A percentile compares a stretch with the other conserved stretches of the same genome.
Conservation (phyloP, 1,284 basidiomycete genomes). For the Polyporus tsugae region DNA sequence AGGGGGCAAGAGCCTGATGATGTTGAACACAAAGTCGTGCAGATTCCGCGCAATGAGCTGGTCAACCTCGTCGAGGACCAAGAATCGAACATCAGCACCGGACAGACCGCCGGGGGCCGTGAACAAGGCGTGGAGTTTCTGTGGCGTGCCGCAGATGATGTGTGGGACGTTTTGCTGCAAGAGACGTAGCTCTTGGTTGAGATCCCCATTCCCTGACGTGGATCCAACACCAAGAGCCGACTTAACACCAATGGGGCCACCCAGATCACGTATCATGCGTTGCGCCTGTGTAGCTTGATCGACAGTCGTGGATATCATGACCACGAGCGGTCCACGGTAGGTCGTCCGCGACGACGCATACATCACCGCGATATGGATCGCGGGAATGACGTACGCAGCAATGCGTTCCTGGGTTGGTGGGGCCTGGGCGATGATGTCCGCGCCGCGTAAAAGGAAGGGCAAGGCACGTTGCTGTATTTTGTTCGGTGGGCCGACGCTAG, state of each 20-base stretch:
- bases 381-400: conserved; percentile 95
- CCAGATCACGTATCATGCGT: conserved; percentile 95
- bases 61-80: conserved; percentile 97
- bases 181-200: conserved; percentile 81
- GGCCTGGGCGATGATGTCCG: conserved; percentile 98
- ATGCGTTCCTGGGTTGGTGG: conserved; percentile 98
- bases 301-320: conserved; percentile 97
- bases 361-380: conserved; percentile 86
- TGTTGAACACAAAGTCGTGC: conserved; percentile 93
- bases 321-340: conserved; percentile 83
- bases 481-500: conserved; percentile 94
- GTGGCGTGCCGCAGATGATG: conserved; percentile 96
- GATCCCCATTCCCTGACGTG: conserved; percentile 67
- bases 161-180: conserved; percentile 93
- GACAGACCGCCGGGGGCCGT: conserved; percentile 78
- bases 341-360: conserved; percentile 58
- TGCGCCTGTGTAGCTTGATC: conserved; percentile 99
- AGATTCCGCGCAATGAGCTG: conserved; percentile 97
- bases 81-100: conserved; percentile 87
- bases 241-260: conserved; percentile 88
- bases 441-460: conserved; percentile 92
- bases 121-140: conserved; percentile 94
- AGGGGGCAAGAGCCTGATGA: conserved; percentile 89
- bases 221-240: conserved; percentile 88
- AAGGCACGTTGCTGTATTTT: conserved; percentile 98